A percentile compares a stretch with the other conserved stretches of the same genome.
These are phyloP conservation scores for Chaetothyriales sp. DNA, from an alignment of 2,329 filamentous ascomycete species.

Conservation along the genomic window DNA sequence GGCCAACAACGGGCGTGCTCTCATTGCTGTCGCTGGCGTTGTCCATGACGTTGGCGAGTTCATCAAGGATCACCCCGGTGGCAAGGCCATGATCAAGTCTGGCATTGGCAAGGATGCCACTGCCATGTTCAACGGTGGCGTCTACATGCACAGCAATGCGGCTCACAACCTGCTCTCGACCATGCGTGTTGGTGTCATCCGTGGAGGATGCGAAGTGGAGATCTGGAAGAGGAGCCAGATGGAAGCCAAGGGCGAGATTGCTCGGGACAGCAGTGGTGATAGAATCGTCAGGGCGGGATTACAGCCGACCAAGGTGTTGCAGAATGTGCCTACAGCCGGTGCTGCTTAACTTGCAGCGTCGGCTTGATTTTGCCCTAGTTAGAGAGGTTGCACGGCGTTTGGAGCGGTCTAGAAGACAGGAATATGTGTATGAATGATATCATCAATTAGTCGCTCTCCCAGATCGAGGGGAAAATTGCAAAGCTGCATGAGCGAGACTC, in stretches of 20 bases:
- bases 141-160: conserved; percentile 80
- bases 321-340: conserved; percentile 70
- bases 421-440: neutral
- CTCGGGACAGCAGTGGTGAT: conserved; percentile 68
- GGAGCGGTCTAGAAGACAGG: neutral
- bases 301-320: conserved; percentile 70
- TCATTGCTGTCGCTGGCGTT: conserved; percentile 67
- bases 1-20: conserved; percentile 61
- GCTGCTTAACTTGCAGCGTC: conserved; percentile 45
- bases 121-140: conserved; percentile 81
- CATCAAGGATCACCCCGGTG: conserved; percentile 81
- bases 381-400: neutral
- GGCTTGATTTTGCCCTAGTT: neutral
- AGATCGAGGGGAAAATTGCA: neutral
- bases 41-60: conserved; percentile 75
- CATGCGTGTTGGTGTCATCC: conserved; percentile 76
- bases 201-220: conserved; percentile 77
- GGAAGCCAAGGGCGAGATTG: conserved; percentile 56
- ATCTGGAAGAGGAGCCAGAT: conserved; percentile 81
- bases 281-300: conserved; percentile 73
- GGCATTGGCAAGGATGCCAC: conserved; percentile 79
- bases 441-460: neutral
- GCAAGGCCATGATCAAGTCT: conserved; percentile 70
- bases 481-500: neutral
- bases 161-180: conserved; percentile 79